These are phyloP conservation scores for Thelonectria olida DNA, from an alignment of 2,329 filamentous ascomycete genomes.

Conservation along the genomic window DNA sequence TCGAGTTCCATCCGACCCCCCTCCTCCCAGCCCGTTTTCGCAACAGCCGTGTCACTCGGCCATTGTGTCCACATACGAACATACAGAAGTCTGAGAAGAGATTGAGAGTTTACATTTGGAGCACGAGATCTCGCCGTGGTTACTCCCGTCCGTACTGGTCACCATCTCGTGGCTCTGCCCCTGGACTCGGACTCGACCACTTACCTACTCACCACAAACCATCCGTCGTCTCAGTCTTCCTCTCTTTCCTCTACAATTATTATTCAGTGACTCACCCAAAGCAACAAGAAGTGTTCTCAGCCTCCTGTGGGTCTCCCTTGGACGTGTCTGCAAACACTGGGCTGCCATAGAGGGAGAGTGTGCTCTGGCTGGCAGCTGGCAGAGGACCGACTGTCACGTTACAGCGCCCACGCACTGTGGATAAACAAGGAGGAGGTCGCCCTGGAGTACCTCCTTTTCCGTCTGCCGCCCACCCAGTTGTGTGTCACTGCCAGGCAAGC, in stretches of 20 bases:
- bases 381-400: neutral
- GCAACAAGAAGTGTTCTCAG: too few relatives aligned
- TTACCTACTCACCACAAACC: neutral
- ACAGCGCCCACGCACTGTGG: neutral
- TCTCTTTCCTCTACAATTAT: neutral
- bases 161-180: neutral
- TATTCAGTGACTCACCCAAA: neutral
- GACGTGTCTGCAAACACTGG: too few relatives aligned
- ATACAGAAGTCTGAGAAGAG: neutral
- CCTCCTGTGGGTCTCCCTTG: too few relatives aligned
- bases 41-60: neutral
- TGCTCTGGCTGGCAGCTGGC: neutral
- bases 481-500: constrained; percentile 31
- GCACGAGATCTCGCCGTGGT: neutral
- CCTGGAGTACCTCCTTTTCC: neutral
- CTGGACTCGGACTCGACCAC: neutral
- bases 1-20: neutral
- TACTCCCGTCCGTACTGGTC: neutral
- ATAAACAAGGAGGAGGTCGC: neutral
- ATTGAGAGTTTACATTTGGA: neutral
- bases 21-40: neutral
- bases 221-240: neutral
- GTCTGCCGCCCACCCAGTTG: constrained; percentile 9
- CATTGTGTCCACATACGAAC: too few relatives aligned
- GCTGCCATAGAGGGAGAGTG: too few relatives aligned